Evolutionary conservation across 495 filamentous ascomycete species (phyloP), one percentile per base, ranked within the genome.

Genomic region (Cercophora scortea): DNA sequence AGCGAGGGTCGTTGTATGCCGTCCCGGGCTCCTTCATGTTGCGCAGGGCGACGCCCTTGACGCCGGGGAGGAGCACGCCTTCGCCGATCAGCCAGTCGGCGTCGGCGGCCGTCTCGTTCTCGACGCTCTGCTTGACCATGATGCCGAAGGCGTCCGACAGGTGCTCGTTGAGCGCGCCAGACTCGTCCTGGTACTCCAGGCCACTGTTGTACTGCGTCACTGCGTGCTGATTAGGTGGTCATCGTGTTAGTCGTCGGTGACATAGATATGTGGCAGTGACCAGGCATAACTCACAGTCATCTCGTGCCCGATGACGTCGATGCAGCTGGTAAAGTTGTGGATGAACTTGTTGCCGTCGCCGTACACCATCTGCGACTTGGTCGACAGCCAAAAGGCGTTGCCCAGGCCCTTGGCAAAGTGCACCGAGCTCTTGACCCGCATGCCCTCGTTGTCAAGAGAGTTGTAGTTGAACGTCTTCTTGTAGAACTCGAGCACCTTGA

Each of bases 41-140:
- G 36, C 76, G 69, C 19, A 79, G 60, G 32, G 71, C 75, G 11
- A 67, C 61, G 15, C 71, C 75, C 54, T 72, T 75, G 32, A 74
- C 60, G 16, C 61, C 69, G 6, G 69, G 65, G 49, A 70, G 53
- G 18, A 78, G 67, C 34, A 72, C 68, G 39, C 67, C 63, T 53
- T 79, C 68, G n/a, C 76, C 77, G 50, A 79, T 71, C 9, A 79
- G 57, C 77, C 77, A 79, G 61, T 78, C 71, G 11, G 75, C 70
- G 25, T 71, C 63, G 15, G 64, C 62, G 10, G 70, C 66, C 9
- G 58, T 72, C 61, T 73, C 69, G 38, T 72, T 51, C 53, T 71
- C 58, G 16, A 67, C 58, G 56, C 60, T 66, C 65, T 79, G 78
- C 68, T 76, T 72, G 56, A 76, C 62, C 75, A 81, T 78, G 56